These are phyloP conservation scores for Malus hybrid DNA, from an alignment of 331 rosid species.

Conservation along the genomic window DNA sequence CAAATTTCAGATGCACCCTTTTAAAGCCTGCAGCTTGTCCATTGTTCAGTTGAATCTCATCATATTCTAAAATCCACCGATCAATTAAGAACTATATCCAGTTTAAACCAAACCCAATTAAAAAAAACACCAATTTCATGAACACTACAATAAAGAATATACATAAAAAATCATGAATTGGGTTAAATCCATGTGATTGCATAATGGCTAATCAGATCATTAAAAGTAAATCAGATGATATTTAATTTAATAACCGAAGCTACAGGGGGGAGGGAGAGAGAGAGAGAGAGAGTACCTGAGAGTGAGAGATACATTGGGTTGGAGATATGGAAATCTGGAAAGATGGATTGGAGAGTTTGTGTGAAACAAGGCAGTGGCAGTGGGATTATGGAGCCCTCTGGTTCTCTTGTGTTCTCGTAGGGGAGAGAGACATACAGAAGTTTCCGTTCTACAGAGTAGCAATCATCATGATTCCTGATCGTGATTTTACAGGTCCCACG, in stretches of 20 bases:
- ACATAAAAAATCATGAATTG: not conserved
- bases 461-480: not conserved
- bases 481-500: not conserved
- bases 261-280: not conserved
- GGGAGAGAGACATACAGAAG: constrained; percentile 19
- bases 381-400: not conserved
- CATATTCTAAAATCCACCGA: constrained; percentile 1
- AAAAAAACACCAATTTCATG: not conserved
- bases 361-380: not conserved
- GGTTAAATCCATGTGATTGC: not conserved
- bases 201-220: not conserved
- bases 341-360: not conserved
- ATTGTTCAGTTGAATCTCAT: not conserved
- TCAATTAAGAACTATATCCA: not conserved
- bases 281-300: constrained; percentile 16
- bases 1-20: not conserved
- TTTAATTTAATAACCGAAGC: not conserved
- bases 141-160: not conserved
- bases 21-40: not conserved
- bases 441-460: constrained; percentile 20
- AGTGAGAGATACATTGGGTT: constrained; percentile 27
- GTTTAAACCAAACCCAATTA: not conserved
- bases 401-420: not conserved
- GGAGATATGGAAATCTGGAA: not conserved
- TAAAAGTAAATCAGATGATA: not conserved